phyloP scores from a whole-genome alignment of 2,329 filamentous ascomycete genomes.

The Fusarium haematococcum region DNA sequence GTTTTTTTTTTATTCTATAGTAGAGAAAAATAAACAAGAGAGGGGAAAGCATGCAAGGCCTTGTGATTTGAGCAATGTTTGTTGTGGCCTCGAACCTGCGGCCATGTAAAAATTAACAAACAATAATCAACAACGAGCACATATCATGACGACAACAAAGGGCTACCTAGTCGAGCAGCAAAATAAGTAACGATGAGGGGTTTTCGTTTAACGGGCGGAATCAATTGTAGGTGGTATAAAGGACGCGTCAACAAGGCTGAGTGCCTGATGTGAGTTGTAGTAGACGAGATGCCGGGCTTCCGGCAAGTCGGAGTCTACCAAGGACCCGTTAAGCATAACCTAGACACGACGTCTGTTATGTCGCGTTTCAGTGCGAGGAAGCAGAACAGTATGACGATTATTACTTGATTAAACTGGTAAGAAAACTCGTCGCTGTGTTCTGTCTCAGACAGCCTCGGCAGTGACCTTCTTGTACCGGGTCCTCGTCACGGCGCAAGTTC shows the following conservation, averaged over 20 bases:
- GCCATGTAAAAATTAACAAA: neutral
- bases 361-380: neutral
- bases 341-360: neutral
- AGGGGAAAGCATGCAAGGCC: neutral
- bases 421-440: neutral
- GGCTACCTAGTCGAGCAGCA: neutral
- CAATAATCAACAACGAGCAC: neutral
- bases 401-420: neutral
- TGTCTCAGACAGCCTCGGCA: neutral
- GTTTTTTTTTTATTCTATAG: neutral
- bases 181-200: neutral
- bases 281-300: neutral
- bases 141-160: neutral
- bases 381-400: neutral
- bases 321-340: constrained; percentile 1
- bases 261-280: neutral
- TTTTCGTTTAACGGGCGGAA: neutral
- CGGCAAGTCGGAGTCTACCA: neutral
- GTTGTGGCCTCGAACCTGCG: neutral
- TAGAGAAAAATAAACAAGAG: neutral
- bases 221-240: neutral
- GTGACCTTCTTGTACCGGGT: neutral
- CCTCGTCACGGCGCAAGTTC: neutral
- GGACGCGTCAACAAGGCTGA: constrained; percentile 4
- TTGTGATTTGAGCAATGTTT: neutral